Base-by-base conservation (phyloP, 306 rosid genomes). In the Dalbergia oliveri region DNA sequence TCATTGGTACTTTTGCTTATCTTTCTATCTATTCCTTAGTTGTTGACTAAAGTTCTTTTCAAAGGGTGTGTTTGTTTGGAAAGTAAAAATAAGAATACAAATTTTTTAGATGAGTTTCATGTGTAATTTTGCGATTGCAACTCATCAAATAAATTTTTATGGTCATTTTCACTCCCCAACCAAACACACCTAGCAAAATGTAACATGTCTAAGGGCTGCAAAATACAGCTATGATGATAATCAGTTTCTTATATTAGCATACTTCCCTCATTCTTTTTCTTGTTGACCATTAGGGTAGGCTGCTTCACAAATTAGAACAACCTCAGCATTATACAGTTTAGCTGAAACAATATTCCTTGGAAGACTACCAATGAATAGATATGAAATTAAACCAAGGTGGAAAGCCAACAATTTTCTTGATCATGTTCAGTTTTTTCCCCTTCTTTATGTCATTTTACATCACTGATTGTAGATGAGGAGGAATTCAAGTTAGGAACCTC, bases 311-410 rank as follows among this genome's bases (percentile, higher is more conserved):
- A 39, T 39, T 66, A 49, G 59, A 44, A 13, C 33, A 21, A 68
- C 4, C 33, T 66, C 41, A 35, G 47, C 51, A 66, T 9, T 15
- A 41, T n/a, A 66, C 6, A 18, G 72, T 66, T 66, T 66, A n/a
- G 19, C 12, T 44, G 14, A 23, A 45, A 9, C 19, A 45, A 68
- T 45, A 6, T 68, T 37, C 58, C 73, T 68, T 23, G 41, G 47
- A 68, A 18, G 43, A 47, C 18, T 37, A 58, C 61, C 26, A 43
- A 43, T 74, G 44, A 44, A 74, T 60, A 43, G n/a, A 54, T 11
- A 26, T 31, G 10, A 35, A 8, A 72, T 18, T 14, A 57, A 6
- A n/a, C 13, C 45, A 21, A 56, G 50, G 63, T 47, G 19, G 7
- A 18, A 50, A 51, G 14, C 61, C 15, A 66, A 65, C 54, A 34